A percentile compares a stretch with the other conserved stretches of the same genome.
Conservation (phyloP, 208 protist genomes). For the Leishmania aethiopica region DNA sequence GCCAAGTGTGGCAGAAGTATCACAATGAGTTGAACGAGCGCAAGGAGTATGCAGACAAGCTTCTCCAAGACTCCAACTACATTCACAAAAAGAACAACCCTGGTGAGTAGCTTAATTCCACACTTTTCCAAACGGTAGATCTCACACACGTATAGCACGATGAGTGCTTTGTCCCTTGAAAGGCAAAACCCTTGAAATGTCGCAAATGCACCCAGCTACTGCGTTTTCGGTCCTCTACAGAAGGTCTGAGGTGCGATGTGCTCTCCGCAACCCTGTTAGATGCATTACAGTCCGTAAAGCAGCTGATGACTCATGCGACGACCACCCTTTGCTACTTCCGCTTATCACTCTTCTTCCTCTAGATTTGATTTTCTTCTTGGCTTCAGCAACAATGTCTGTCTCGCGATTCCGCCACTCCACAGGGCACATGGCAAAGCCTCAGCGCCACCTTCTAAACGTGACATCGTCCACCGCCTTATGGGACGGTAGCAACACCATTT, state of each 20-base stretch:
- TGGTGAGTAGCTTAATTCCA: conserved; percentile 19
- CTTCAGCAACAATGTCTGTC: conserved; percentile 42
- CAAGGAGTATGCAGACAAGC: conserved; percentile 71
- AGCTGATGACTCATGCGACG: neutral
- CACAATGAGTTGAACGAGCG: conserved; percentile 64
- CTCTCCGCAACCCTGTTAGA: neutral
- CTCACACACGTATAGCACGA: neutral
- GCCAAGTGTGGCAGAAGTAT: conserved; percentile 65
- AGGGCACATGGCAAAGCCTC: conserved; percentile 34
- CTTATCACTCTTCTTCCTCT: neutral
- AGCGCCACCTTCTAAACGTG: conserved; percentile 41
- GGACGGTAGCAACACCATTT: conserved; percentile 74
- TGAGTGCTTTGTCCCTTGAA: neutral
- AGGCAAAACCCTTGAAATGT: neutral
- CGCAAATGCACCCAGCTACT: neutral
- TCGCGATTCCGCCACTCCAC: conserved; percentile 75
- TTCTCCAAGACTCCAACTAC: conserved; percentile 79
- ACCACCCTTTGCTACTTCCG: neutral
- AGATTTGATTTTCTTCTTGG: neutral
- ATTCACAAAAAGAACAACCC: conserved; percentile 71
- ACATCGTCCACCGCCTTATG: conserved; percentile 49
- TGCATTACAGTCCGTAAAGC: neutral
- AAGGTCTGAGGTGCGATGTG: neutral
- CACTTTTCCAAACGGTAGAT: conserved; percentile 2
- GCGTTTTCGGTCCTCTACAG: neutral